Conservation (phyloP, 768 basidiomycete genomes). For the Cytidiella melzeri region DNA sequence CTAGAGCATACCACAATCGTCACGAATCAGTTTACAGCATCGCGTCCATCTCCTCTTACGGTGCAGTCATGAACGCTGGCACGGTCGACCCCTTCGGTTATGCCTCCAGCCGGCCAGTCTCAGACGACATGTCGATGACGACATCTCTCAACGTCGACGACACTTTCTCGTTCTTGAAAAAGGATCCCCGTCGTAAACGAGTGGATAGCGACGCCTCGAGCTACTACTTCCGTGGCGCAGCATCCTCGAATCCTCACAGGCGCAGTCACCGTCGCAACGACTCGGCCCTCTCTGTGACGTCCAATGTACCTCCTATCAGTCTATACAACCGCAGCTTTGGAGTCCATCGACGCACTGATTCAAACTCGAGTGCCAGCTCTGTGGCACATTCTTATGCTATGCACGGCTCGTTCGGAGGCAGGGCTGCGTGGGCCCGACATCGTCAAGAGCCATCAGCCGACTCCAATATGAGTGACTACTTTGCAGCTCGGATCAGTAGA, state of each 20-base stretch:
- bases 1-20: conserved; percentile 33
- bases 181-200: conserved; percentile 38
- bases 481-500: conserved; percentile 49
- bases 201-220: conserved; percentile 75
- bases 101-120: conserved; percentile 50
- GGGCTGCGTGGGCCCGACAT: conserved; percentile 56
- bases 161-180: conserved; percentile 59
- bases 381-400: conserved; percentile 49
- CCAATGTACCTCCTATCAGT: conserved; percentile 61
- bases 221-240: conserved; percentile 60
- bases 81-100: conserved; percentile 71
- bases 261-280: conserved; percentile 58
- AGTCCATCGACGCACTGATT: conserved; percentile 48
- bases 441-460: conserved; percentile 54
- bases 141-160: conserved; percentile 56
- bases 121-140: conserved; percentile 53
- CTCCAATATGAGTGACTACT: conserved; percentile 60
- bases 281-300: conserved; percentile 43
- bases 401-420: conserved; percentile 46
- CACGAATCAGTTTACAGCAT: conserved; percentile 67
- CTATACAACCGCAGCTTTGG: conserved; percentile 63
- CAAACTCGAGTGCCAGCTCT: conserved; percentile 52
- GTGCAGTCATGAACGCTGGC: conserved; percentile 58
- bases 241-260: conserved; percentile 26
- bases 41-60: conserved; percentile 76